Evolutionary conservation across 306 rosid species (phyloP), one percentile per base, ranked within the genome.

Genomic region (Trifolium repens): DNA sequence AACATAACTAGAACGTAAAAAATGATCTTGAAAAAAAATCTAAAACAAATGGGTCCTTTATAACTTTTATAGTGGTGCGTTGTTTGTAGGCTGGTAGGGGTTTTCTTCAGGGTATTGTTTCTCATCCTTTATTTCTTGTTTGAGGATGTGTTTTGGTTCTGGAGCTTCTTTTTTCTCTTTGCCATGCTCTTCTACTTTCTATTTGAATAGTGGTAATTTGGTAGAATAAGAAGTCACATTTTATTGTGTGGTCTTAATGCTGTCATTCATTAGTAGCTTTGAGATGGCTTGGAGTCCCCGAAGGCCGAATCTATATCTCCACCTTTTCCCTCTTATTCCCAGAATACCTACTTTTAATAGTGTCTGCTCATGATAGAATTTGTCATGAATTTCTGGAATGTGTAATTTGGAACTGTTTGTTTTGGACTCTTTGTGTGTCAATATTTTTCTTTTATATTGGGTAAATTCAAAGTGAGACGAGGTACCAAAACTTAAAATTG

Each of bases 81-180:
- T 61, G 26, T 39, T 63, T 70, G 47, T 55, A 32, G 55, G 69
- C 44, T 57, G 44, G 37, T 52, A 47, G 75, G 47, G 75, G 39
- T 47, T 77, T 67, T 52, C 19, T 72, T 39, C 54, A 4, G 75
- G 67, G 65, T 30, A 67, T 82, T 72, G 35, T 52, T 80, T 67
- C 15, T 60, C n/a, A 16, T 26, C 39, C 47, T 58, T 16, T 19
- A 46, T 79, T 79, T 65, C 65, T 80, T 39, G 19, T 47, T 50
- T 60, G 58, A 39, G 67, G 47, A 59, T 40, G 57, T 50, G 66
- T 68, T 74, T 80, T 58, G 61, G 55, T 65, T 57, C 35, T 26
- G 67, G 49, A 39, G 46, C 14, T 16, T 63, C 57, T 69, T 70
- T 15, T 55, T 63, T 53, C 67, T 12, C 58, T 53, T 50, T 43